phyloP scores from a whole-genome alignment of 2,329 filamentous ascomycete species.

The Thelonectria olida region DNA sequence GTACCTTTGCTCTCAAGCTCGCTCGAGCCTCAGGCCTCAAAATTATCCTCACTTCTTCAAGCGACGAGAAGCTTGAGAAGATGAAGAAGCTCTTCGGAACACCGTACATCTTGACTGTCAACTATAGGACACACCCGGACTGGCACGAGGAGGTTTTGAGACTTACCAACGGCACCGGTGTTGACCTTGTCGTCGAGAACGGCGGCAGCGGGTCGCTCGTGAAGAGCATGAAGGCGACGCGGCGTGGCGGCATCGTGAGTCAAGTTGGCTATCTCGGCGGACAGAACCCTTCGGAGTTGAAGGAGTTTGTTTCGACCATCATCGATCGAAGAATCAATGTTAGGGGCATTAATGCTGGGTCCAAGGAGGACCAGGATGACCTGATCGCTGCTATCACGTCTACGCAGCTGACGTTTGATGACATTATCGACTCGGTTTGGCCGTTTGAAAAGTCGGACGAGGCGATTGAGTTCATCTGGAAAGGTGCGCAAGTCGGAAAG shows the following conservation, averaged over 20 bases:
- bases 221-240: constrained; percentile 49
- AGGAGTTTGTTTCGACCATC: constrained; percentile 46
- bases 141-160: constrained; percentile 57
- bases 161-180: constrained; percentile 54
- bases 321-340: constrained; percentile 49
- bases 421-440: constrained; percentile 50
- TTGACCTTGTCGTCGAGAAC: constrained; percentile 59
- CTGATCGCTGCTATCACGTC: constrained; percentile 46
- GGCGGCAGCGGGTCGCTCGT: constrained; percentile 50
- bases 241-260: constrained; percentile 52
- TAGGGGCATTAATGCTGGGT: constrained; percentile 52
- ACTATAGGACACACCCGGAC: constrained; percentile 54
- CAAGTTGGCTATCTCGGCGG: constrained; percentile 53
- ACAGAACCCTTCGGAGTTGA: constrained; percentile 40
- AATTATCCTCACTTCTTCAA: constrained; percentile 61
- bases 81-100: constrained; percentile 51
- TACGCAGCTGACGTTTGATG: constrained; percentile 47
- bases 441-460: constrained; percentile 52
- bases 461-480: constrained; percentile 52
- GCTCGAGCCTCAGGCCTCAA: constrained; percentile 61
- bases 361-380: constrained; percentile 51
- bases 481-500: constrained; percentile 55
- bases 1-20: constrained; percentile 50
- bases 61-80: constrained; percentile 56
- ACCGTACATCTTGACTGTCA: constrained; percentile 57